These are phyloP conservation scores for Closterium sp. DNA, from an alignment of 139 green algal genomes.

Conservation along the genomic window DNA sequence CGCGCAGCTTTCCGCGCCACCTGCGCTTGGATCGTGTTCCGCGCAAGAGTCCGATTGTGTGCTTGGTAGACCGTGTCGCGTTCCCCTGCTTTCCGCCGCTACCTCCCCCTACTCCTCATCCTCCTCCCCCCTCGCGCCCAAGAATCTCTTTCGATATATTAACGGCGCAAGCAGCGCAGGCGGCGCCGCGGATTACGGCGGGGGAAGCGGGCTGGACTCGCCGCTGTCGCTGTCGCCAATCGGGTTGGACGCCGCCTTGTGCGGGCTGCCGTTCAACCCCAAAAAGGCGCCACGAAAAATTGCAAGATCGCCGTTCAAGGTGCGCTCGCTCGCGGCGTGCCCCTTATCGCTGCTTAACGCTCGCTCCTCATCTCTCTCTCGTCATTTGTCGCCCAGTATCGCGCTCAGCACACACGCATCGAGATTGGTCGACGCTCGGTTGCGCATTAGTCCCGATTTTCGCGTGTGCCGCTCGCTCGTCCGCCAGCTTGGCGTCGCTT, in stretches of 20 bases:
- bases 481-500: too few species aligned
- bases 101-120: background rate
- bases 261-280: conserved; percentile 45
- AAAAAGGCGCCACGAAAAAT: conserved; percentile 77
- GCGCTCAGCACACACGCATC: too few species aligned
- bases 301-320: conserved; percentile 88
- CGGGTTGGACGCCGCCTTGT: conserved; percentile 49
- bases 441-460: background rate
- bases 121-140: background rate
- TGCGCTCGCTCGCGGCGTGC: conserved; percentile 2
- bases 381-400: background rate
- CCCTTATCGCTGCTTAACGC: background rate
- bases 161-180: conserved; percentile 1
- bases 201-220: conserved; percentile 51
- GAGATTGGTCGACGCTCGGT: background rate
- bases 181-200: background rate
- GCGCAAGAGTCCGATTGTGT: conserved; percentile 63
- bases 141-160: conserved; percentile 76
- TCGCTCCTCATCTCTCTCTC: background rate
- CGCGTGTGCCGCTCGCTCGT: conserved; percentile 2
- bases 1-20: conserved; percentile 17
- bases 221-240: conserved; percentile 73
- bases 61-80: background rate
- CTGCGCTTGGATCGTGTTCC: background rate
- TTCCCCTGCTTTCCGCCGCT: background rate